Evolutionary conservation across 805 yeast genomes (phyloP), one percentile per base, ranked within the genome.

Genomic region (Kodamaea hsintzibuensis): DNA sequence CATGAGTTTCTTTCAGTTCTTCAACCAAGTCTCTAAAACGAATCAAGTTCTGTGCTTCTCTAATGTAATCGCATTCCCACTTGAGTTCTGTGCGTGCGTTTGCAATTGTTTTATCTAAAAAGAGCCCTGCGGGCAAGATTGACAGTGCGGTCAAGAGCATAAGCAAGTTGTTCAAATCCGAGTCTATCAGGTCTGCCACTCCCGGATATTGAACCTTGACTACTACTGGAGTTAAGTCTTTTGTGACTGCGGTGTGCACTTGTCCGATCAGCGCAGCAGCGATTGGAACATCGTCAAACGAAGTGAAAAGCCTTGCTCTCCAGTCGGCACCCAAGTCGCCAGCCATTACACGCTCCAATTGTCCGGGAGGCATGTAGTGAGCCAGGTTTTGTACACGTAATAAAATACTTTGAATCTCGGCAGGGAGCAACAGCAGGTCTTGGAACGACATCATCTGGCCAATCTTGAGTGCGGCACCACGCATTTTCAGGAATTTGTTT

Each of bases 211-310:
- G 99, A 7, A 93, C 92, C 67, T 95, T 95, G 9, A 93, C 96
- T 9, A 96, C 99, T 17, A 92, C 97, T 39, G 83, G 82, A 19
- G 83, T 83, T 40, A 85, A 82, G 52, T 81, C 85, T 47, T 76
- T 80, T 13, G 91, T 76, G 17, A 82, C 83, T 1, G 97, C 99
- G 38, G 77, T 80, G 70, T 95, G 99, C 6, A 95, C 98, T 71
- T 95, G 98, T 1, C 98, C 98, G 59, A 95, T 95, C 4, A 97
- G 91, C 0, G 99, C 97, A 2, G 99, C 98, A 0, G 98, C 98
- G 53, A 95, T 83, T 4, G 99, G 99, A 18, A 87, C 78, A 59
- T 89, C 95, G 53, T 91, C 90, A 69, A 95, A 95, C 1, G 82
- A 73, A 9, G 85, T 72, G 66, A 90, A 95, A 48, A 74, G 67